Evolutionary conservation across 768 basidiomycete genomes (phyloP), one percentile per base, ranked within the genome.

Genomic region (Boletus rex-veris): DNA sequence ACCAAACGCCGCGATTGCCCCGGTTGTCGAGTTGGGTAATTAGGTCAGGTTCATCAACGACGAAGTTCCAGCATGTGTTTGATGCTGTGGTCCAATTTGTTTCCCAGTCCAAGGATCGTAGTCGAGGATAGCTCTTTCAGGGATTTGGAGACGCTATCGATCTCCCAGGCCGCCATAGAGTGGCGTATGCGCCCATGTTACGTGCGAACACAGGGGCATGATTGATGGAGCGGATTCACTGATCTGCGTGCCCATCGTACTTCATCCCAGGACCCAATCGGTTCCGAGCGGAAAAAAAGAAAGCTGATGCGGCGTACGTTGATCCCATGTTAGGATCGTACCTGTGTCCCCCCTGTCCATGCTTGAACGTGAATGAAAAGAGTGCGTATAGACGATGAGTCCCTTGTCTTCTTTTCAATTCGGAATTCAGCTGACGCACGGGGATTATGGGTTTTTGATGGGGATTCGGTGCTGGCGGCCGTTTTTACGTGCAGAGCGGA

Each of bases 401-500:
- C 58, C 6, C 12, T 48, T 47, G 40, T 43, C 52, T 49, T 63
- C 45, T 48, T 52, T 38, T 42, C 16, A 37, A 18, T 38, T 35
- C 33, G 33, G 39, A 18, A 38, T 28, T 19, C 36, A 44, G 7
- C 40, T 43, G 31, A 39, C 24, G 45, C 16, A 46, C 58, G 52
- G 54, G 48, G 42, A 56, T 66, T 50, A 48, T 40, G 12, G 30
- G 30, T 33, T 7, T 26, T 30, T 60, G 60, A 63, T 59, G 45
- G 40, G 44, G 43, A 35, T 30, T 44, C 30, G 45, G 51, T n/a
- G 40, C 33, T 26, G 41, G 58, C 30, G 55, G 50, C 49, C 58
- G 35, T 1, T 37, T 49, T 65, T 65, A 67, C 65, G 65, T 67
- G 57, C 57, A 48, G 21, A 37, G 38, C n/a, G 42, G 28, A 43